Conservation (phyloP, 23 red algal species). For the Gracilariopsis chorda region DNA sequence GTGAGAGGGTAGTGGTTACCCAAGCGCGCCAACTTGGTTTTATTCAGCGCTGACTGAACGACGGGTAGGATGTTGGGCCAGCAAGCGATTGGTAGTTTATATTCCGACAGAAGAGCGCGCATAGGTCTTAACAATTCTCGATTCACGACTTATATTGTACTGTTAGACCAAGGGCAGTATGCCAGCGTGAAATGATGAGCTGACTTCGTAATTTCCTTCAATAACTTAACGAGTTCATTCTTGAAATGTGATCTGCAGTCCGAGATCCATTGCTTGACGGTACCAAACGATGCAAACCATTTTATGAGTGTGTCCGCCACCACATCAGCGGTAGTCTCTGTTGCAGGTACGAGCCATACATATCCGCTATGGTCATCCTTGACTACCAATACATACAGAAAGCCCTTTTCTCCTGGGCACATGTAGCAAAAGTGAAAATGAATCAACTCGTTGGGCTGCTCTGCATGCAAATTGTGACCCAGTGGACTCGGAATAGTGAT, state of each 20-base stretch:
- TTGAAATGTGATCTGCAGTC: slow-evolving; percentile 19
- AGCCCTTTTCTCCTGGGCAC: not conserved
- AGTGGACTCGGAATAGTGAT: not conserved
- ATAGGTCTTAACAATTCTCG: not conserved
- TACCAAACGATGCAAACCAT: slow-evolving; percentile 7
- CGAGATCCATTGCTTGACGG: not conserved
- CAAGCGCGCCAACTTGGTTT: not conserved
- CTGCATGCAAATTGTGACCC: not conserved
- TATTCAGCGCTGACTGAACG: slow-evolving; percentile 22
- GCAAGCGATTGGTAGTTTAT: not conserved
- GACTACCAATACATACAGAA: not conserved
- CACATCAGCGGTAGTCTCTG: not conserved
- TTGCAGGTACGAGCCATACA: not conserved
- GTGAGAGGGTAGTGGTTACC: not conserved
- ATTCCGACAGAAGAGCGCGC: not conserved
- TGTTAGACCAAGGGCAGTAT: slow-evolving; percentile 36
- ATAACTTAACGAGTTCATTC: not conserved
- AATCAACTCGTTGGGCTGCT: not conserved
- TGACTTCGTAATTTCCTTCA: not conserved
- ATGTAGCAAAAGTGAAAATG: slow-evolving; percentile 4
- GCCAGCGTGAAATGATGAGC: slow-evolving; percentile 45
- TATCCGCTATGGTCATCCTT: not conserved
- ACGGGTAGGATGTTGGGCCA: not conserved
- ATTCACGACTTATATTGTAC: not conserved
- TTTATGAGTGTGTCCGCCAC: not conserved